A percentile compares a stretch with the other conserved stretches of the same genome.
These are phyloP conservation scores for Melaleuca alternifolia DNA, from an alignment of 345 rosid species.

Conservation along the genomic window DNA sequence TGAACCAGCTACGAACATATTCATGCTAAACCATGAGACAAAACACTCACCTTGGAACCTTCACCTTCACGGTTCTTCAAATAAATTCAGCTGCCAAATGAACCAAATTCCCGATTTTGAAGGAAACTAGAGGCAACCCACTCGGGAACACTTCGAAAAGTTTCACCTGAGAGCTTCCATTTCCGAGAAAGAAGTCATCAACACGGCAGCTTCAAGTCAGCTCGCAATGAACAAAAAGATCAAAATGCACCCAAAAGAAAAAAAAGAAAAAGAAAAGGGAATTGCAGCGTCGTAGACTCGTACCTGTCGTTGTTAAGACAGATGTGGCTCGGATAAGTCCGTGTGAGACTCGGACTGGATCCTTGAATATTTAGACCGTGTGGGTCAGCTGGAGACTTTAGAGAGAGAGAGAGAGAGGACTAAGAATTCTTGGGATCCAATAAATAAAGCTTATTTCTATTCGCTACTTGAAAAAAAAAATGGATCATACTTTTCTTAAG, in stretches of 20 bases:
- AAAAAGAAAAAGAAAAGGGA: background rate
- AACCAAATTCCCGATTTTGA: background rate
- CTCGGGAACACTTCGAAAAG: background rate
- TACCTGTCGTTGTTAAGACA: background rate
- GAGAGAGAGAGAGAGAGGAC: background rate
- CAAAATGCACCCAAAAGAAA: background rate
- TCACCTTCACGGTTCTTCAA: background rate
- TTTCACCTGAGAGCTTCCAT: background rate
- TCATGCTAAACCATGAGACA: background rate
- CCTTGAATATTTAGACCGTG: background rate
- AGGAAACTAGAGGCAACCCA: background rate
- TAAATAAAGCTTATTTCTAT: background rate
- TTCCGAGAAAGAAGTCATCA: background rate
- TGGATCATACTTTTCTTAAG: background rate
- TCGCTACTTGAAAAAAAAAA: background rate
- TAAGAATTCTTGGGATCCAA: background rate
- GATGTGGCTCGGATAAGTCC: background rate
- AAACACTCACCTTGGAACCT: background rate
- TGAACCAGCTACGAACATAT: background rate
- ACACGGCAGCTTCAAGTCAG: conserved; percentile 13
- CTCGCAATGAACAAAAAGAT: background rate
- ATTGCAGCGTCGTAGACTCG: background rate
- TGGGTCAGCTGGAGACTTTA: background rate
- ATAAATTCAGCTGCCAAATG: background rate
- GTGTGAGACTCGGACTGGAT: background rate